phyloP scores from a whole-genome alignment of 345 rosid species.

The Salix viminalis region DNA sequence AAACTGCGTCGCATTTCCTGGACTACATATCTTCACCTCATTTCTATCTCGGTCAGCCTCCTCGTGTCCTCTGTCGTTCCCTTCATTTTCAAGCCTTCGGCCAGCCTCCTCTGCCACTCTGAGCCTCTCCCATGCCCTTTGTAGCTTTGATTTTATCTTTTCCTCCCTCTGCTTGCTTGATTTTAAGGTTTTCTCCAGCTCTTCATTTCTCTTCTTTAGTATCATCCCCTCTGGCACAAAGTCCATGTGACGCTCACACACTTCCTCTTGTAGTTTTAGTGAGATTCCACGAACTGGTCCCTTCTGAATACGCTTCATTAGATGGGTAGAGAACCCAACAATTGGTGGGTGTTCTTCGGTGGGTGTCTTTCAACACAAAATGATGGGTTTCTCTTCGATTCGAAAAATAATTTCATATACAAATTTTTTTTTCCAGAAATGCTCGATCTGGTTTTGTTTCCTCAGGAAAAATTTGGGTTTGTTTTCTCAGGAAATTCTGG shows the following conservation, averaged over 20 bases:
- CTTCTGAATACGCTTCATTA: constrained; percentile 79
- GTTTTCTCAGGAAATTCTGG: too few relatives aligned
- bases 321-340: constrained; percentile 79
- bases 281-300: constrained; percentile 90
- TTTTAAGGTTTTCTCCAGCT: constrained; percentile 50
- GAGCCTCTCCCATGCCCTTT: constrained; percentile 43
- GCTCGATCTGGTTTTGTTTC: too few relatives aligned
- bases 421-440: too few relatives aligned
- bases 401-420: too few relatives aligned
- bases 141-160: constrained; percentile 48
- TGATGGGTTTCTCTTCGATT: too few relatives aligned
- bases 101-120: constrained; percentile 67
- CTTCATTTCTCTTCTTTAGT: constrained; percentile 50
- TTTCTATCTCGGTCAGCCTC: too few relatives aligned
- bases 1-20: too few relatives aligned
- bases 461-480: too few relatives aligned
- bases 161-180: constrained; percentile 50
- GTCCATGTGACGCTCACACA: constrained; percentile 89
- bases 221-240: constrained; percentile 44
- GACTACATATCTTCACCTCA: too few relatives aligned
- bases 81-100: too few relatives aligned
- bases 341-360: constrained; percentile 15
- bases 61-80: too few relatives aligned
- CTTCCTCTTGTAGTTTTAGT: constrained; percentile 76
- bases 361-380: too few relatives aligned